A percentile compares a stretch with the other conserved stretches of the same genome.
Evolutionary conservation across 306 rosid species (phyloP).

Genomic region (Pterocarpus macrocarpus): DNA sequence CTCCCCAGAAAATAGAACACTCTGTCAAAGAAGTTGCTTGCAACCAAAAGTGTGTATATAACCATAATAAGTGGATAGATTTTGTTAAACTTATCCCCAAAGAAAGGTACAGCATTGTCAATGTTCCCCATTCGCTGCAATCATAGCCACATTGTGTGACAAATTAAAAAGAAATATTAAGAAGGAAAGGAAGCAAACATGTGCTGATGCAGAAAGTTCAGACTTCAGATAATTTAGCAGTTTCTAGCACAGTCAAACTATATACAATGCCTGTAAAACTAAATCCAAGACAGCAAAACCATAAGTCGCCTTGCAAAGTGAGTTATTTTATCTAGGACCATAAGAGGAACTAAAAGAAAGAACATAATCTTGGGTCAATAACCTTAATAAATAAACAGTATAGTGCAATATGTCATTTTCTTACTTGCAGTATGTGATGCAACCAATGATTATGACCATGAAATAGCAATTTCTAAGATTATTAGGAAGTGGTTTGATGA

Average conservation of each 20-base stretch:
- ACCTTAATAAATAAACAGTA: not conserved
- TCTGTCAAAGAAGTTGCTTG: slow-evolving; percentile 85
- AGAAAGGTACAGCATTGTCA: slow-evolving; percentile 82
- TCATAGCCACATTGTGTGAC: slow-evolving; percentile 38
- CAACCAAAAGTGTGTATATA: slow-evolving; percentile 90
- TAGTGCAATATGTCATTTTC: not conserved
- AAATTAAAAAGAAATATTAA: slow-evolving; percentile 37
- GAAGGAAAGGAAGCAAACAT: slow-evolving; percentile 1
- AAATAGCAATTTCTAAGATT: not conserved
- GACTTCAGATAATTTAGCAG: slow-evolving; percentile 15
- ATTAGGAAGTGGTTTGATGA: not conserved
- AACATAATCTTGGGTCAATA: not conserved
- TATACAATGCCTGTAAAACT: not conserved
- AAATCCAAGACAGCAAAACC: slow-evolving; percentile 21
- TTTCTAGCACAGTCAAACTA: not conserved
- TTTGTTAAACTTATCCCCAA: slow-evolving; percentile 80
- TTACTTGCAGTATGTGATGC: slow-evolving; percentile 9
- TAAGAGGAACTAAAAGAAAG: not conserved
- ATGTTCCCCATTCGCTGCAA: slow-evolving; percentile 96
- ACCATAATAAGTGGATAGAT: slow-evolving; percentile 99
- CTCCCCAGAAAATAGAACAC: slow-evolving; percentile 83
- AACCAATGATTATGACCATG: slow-evolving; percentile 9
- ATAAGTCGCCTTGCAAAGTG: not conserved
- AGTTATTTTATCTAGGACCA: not conserved
- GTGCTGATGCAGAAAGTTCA: slow-evolving; percentile 11